Evolutionary conservation across 345 rosid genomes (phyloP).

Genomic region (Lepidium sativum): DNA sequence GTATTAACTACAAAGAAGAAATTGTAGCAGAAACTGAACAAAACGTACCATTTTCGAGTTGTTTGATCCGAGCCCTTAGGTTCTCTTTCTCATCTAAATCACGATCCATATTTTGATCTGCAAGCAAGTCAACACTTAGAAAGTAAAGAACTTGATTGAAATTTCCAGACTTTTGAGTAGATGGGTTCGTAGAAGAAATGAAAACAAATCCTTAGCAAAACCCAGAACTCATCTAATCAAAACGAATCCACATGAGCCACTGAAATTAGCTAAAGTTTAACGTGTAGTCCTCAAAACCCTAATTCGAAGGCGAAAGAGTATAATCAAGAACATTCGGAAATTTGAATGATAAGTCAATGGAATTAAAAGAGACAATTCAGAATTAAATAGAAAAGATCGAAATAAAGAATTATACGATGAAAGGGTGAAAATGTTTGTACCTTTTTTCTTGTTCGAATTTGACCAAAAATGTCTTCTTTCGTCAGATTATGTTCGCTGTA

Average conservation of each 20-base stretch:
- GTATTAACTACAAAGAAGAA: background rate
- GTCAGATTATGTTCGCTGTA: conserved; percentile 1
- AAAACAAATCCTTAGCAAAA: background rate
- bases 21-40: background rate
- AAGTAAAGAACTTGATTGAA: background rate
- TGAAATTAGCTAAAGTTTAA: background rate
- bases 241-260: background rate
- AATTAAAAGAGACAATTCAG: background rate
- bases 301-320: background rate
- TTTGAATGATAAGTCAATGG: background rate
- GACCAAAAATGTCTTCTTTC: conserved; percentile 2
- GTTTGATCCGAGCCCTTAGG: conserved; percentile 56
- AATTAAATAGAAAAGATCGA: background rate
- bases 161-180: background rate
- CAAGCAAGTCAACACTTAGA: background rate
- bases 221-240: background rate
- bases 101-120: conserved; percentile 46
- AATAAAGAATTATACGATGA: background rate
- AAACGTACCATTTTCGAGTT: conserved; percentile 59
- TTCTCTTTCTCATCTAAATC: conserved; percentile 36
- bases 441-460: background rate
- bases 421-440: background rate
- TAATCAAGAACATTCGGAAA: background rate
- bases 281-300: background rate
- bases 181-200: background rate